A percentile compares a stretch with the other conserved stretches of the same genome.
Conservation (phyloP, 306 rosid genomes). For the apple (Malus domestica) region ASM211411v1 NC_041793.1:44566501-44567000, state of each 20-base stretch:
- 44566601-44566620: not conserved
- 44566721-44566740: not conserved
- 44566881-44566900: not conserved
- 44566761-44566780: not conserved
- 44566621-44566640: not conserved
- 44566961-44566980: slow-evolving; percentile 20
- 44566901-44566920: not conserved
- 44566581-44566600: not conserved
- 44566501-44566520: not conserved
- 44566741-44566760: not conserved
- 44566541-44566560: not conserved
- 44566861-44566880: too few species aligned
- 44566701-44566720: not conserved
- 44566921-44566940: not conserved
- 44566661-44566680: not conserved
- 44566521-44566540: not conserved
- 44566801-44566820: not conserved
- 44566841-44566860: too few species aligned
- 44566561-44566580: slow-evolving; percentile 16
- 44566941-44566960: not conserved
- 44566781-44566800: not conserved
- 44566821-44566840: too few species aligned
- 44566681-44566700: not conserved
- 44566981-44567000: slow-evolving; percentile 7
- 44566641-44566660: not conserved